Evolutionary conservation across 257 asterid genomes (phyloP).

Genomic region (Solanum gandarillasii): DNA sequence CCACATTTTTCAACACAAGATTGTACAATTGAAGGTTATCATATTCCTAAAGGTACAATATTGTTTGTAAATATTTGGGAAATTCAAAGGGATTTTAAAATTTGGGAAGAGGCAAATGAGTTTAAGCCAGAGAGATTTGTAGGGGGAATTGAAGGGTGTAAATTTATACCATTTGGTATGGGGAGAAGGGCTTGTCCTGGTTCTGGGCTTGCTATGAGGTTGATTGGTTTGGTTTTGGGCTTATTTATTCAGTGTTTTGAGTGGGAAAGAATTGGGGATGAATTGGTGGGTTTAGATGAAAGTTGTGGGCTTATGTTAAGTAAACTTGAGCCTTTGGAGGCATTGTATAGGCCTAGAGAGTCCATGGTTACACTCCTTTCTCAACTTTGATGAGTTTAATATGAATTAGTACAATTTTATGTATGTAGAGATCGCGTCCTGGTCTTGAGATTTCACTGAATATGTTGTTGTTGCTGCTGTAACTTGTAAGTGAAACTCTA

Average conservation of each 20-base stretch:
- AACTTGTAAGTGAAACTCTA: neutral
- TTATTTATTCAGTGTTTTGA: conserved; percentile 34
- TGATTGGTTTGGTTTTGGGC: conserved; percentile 31
- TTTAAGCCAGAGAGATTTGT: conserved; percentile 26
- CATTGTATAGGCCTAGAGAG: conserved; percentile 21
- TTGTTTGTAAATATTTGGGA: conserved; percentile 28
- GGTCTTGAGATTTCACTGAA: accelerated
- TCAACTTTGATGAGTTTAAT: neutral
- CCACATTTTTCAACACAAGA: conserved; percentile 21
- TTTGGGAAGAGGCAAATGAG: conserved; percentile 10
- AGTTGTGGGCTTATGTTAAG: conserved; percentile 20
- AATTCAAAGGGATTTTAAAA: conserved; percentile 13
- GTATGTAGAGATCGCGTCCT: neutral
- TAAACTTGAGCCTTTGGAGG: conserved; percentile 24
- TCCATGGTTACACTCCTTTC: conserved; percentile 6
- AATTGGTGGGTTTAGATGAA: conserved; percentile 14
- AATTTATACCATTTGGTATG: conserved; percentile 26
- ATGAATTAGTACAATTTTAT: neutral
- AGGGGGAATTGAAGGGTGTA: neutral
- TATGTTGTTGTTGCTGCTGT: too few relatives aligned
- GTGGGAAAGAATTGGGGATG: conserved; percentile 30
- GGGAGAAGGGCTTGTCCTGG: conserved; percentile 53
- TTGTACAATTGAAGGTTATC: conserved; percentile 12
- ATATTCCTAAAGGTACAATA: conserved; percentile 11
- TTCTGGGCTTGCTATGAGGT: conserved; percentile 21